Evolutionary conservation across 768 basidiomycete genomes (phyloP), one percentile per base, ranked within the genome.

Genomic region (Boletus subcaerulescens): DNA sequence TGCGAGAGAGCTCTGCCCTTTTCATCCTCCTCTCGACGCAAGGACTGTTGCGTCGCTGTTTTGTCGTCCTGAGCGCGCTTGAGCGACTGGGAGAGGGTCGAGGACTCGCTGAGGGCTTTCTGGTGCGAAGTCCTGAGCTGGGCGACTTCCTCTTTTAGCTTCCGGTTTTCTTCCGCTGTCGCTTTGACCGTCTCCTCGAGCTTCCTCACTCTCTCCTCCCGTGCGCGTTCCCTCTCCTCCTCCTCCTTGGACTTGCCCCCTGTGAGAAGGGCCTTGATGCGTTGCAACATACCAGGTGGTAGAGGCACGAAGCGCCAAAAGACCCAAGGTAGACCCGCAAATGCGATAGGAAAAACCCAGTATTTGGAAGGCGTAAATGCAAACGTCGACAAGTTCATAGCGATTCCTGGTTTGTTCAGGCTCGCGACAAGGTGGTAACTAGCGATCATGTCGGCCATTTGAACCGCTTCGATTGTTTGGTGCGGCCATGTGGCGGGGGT

Each of bases 321-420:
- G 51, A 70, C 35, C 58, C 58, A 65, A 29, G 64, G 64, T 8
- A 71, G 44, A 51, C 65, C 65, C 2, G 65, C 61, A 32, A 71
- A 60, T n/a, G 66, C 61, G 58, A 72, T 39, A 31, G 69, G 68
- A 48, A 68, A 39, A 40, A 62, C 56, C 59, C 57, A 71, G 51
- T 61, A 61, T 51, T 58, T 68, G 41, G 65, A 70, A 18, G 66
- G 66, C 10, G 63, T 57, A 20, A 65, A 61, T 20, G 56, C 62
- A 43, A 68, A 55, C 24, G 66, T 66, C 38, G 70, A 60, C 55
- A 61, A 49, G 66, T 66, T 69, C 69, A 70, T 70, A 20, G 65
- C 59, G 45, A 45, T 36, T 42, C 49, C 47, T 52, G 41, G 60
- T n/a, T 55, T 4, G 63, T 59, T 58, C 59, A 57, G 58, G 64